Evolutionary conservation across 257 asterid genomes (phyloP).

Genomic region (Solanum sitiens): DNA sequence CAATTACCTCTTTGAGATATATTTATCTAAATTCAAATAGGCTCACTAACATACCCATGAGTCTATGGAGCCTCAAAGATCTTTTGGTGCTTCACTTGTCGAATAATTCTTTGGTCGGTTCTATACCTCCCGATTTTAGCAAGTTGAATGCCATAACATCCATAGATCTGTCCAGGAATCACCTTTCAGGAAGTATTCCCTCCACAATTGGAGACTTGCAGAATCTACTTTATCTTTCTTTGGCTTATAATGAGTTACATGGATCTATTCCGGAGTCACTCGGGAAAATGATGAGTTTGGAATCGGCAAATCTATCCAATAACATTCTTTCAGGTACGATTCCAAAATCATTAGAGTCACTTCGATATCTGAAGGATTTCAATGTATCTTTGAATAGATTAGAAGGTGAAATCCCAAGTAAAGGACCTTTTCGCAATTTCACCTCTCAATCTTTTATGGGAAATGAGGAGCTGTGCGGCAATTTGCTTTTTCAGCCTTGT

Average conservation of each 20-base stretch:
- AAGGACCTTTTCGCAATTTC: constrained; percentile 20
- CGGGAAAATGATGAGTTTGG: constrained; percentile 12
- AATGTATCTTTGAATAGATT: constrained; percentile 16
- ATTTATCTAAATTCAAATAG: constrained; percentile 12
- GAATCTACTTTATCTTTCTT: constrained; percentile 1
- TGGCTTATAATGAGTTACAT: constrained; percentile 20
- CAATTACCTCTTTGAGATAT: constrained; percentile 1
- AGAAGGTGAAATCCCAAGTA: constrained; percentile 23
- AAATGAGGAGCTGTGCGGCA: constrained; percentile 11
- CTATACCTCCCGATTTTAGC: constrained; percentile 13
- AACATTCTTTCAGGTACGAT: constrained; percentile 18
- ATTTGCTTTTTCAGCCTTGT: neutral
- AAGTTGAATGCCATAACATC: constrained; percentile 1
- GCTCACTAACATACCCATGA: constrained; percentile 9
- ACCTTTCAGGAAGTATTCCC: constrained; percentile 17
- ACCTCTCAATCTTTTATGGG: constrained; percentile 14
- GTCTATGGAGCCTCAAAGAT: constrained; percentile 18
- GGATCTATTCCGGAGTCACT: constrained; percentile 31
- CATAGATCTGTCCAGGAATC: constrained; percentile 21
- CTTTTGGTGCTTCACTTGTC: constrained; percentile 14
- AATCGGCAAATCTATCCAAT: constrained; percentile 6
- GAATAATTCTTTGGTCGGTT: constrained; percentile 18
- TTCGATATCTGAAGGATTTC: constrained; percentile 7
- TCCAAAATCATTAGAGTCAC: constrained; percentile 13
- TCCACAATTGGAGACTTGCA: constrained; percentile 8